Evolutionary conservation across 768 basidiomycete species (phyloP), one percentile per base, ranked within the genome.

Genomic region (Trametes gibbosa): DNA sequence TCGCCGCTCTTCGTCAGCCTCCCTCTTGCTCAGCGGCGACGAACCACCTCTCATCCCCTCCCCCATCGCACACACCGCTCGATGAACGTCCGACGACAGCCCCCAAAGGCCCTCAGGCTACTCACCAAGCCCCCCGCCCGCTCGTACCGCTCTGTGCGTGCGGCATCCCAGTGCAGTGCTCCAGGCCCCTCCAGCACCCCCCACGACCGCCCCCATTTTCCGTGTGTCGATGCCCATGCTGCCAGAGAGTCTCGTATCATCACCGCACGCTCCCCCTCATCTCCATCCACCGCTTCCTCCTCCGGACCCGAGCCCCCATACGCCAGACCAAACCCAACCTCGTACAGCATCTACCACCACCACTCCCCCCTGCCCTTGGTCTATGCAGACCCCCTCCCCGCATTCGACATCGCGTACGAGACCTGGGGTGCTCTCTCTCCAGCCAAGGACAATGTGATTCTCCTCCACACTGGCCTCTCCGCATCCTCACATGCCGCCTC

Each of bases 401-500:
- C 84, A 7, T 87, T 94, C 65, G 84, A 92, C 64, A 82, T 98
- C 58, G 97, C 97, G 0, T 99, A 98, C 79, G 97, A 99, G 77
- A 92, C 97, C 0, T 99, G 97, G 97, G 97, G 97, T 2, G 84
- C 83, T 1, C 87, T 98, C 43, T 90, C 90, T 23, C 77, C 88
- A 0, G 66, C 75, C 7, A 81, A 79, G 43, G 88, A 93, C 72
- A 98, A 99, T 69, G 96, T 83, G 49, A 95, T 99, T 49, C 85
- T 99, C 13, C 82, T 99, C 12, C 95, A 98, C 68, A 99, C 97
- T 0, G 97, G 97, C 17, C 82, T 99, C 3, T 95, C 92, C 12
- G 97, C 95, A 0, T 95, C 93, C 1, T 97, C 95, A 0, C 97
- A 99, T 75, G 93, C 95, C 0, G 91, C 93, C 2, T 86, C 90